Base-by-base conservation (phyloP, 2,329 filamentous ascomycete genomes). In the Fusarium sambucinum region DNA sequence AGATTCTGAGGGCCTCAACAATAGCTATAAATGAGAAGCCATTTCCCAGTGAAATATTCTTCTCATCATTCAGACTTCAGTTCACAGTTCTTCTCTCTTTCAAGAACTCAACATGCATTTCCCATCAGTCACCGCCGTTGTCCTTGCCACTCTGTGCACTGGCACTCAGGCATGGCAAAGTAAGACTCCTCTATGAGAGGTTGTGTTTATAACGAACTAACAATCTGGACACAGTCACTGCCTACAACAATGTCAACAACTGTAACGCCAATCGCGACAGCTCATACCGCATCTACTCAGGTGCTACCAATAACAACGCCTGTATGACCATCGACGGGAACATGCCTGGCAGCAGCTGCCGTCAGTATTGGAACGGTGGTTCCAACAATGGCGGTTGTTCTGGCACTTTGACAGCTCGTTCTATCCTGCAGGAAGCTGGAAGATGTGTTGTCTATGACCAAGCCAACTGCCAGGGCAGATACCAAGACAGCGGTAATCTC, bases 181-280 rank as follows among this genome's bases (percentile, higher is more conserved):
- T 50, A 37, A 19, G 9, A 25, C 12, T 50, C 3, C 0, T 5
- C 1, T 6, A 25, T 5, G 8, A 14, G 9, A 19, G 2, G 6
- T 1, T 29, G 3, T 1, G 4, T 16, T 5, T 35, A 3, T 25
- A 9, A 25, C 17, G 10, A 33, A 25, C 45, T 47, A 7, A 47
- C 45, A n/a, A 19, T 6, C n/a, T 6, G 21, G 5, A 50, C 17
- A 50, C 17, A 50, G 46, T 50, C 7, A 35, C 32, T 3, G 32
- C 32, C 17, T 50, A 50, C 21, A 50, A 32, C 32, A 50, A 50
- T 6, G 46, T 19, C 0, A 17, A 4, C 1, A 35, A 35, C 5
- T 50, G 46, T 12, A 50, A 50, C 9, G 46, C 46, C 46, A 50
- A 19, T 5, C 14, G 17, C 0, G 12, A 7, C 23, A 50, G 30